Percentiles rank a stretch among this genome's conserved stretches.
phyloP scores from a whole-genome alignment of 2,329 filamentous ascomycete genomes.

The Albifimbria verrucaria region DNA sequence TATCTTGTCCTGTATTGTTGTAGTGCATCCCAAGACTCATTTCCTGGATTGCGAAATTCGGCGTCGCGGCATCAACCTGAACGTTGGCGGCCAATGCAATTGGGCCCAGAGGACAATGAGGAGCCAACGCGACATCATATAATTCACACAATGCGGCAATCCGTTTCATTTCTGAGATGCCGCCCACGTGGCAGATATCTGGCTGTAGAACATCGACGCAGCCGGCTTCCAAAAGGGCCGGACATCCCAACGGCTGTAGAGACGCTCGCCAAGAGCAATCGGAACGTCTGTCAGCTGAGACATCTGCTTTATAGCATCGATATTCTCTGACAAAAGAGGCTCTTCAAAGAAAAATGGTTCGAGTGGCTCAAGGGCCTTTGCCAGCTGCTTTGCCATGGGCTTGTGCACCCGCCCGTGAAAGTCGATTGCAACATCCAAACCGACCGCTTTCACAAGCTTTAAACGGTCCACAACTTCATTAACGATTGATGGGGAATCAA shows the following conservation, averaged over 20 bases:
- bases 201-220: conserved; percentile 72
- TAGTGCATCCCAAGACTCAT: conserved; percentile 81
- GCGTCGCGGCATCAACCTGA: conserved; percentile 59
- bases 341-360: conserved; percentile 73
- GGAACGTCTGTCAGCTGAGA: conserved; percentile 43
- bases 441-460: conserved; percentile 64
- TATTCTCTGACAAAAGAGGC: conserved; percentile 66
- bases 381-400: conserved; percentile 76
- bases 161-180: conserved; percentile 67
- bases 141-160: conserved; percentile 71
- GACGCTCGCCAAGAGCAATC: conserved; percentile 69
- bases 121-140: conserved; percentile 70
- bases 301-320: conserved; percentile 52
- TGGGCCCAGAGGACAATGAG: conserved; percentile 70
- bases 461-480: conserved; percentile 64
- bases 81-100: conserved; percentile 71
- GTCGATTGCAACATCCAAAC: conserved; percentile 71
- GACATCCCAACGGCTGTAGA: conserved; percentile 71
- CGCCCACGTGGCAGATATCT: conserved; percentile 68
- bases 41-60: conserved; percentile 72
- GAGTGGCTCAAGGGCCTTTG: conserved; percentile 62
- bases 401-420: conserved; percentile 77
- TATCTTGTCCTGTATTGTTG: conserved; percentile 63
- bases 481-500: conserved; percentile 66
- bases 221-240: conserved; percentile 67